phyloP scores from a whole-genome alignment of 75 land plant species.

The Pinus albicaulis region DNA sequence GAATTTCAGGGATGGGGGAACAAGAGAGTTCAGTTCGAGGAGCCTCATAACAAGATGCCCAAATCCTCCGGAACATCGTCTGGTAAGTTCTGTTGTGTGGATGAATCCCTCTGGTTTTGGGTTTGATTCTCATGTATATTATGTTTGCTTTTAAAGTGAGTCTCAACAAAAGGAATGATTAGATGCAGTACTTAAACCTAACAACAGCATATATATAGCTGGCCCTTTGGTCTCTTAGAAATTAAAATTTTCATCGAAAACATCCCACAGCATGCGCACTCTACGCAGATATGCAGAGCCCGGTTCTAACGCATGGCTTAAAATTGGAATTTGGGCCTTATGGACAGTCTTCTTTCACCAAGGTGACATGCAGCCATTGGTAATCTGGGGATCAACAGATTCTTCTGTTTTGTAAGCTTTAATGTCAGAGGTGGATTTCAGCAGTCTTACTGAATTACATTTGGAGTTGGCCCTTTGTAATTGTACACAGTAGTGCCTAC shows the following conservation, averaged over 20 bases:
- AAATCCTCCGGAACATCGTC: background rate
- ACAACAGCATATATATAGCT: no score
- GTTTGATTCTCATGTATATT: background rate
- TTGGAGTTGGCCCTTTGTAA: no score
- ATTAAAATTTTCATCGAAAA: background rate
- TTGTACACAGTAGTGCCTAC: no score
- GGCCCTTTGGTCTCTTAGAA: no score
- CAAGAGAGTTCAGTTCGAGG: slow-evolving; percentile 9
- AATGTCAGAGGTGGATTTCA: no score
- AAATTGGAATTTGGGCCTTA: background rate
- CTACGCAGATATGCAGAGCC: background rate
- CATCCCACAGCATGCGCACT: background rate
- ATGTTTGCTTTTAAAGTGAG: background rate
- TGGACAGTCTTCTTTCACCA: no score
- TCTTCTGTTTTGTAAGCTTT: no score
- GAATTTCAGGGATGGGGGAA: slow-evolving; percentile 3
- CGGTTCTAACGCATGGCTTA: background rate
- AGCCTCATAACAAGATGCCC: slow-evolving; percentile 8
- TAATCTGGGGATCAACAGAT: no score
- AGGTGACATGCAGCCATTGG: no score
- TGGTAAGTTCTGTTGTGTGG: background rate
- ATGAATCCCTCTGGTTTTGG: background rate
- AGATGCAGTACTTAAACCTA: background rate
- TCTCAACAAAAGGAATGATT: background rate
- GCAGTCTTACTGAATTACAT: no score